Percentiles rank a stretch among this genome's conserved stretches.
phyloP scores from a whole-genome alignment of 2,329 filamentous ascomycete species.

The Fusarium abutilonis region DNA sequence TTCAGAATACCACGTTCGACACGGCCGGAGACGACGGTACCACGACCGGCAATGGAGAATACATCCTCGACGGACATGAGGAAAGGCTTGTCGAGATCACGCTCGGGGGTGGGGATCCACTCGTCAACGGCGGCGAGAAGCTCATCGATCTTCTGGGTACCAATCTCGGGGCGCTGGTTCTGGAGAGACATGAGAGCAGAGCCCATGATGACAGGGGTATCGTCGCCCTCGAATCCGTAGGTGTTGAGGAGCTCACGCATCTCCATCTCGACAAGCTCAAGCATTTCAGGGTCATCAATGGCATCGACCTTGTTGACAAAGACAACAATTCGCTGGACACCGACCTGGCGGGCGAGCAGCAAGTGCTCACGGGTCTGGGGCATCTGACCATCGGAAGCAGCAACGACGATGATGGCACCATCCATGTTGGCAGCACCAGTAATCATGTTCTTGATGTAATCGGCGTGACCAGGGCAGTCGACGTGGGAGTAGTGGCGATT shows the following conservation, averaged over 20 bases:
- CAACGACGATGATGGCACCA: conserved; percentile 97
- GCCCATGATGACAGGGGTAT: conserved; percentile 96
- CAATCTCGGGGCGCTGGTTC: conserved; percentile 86
- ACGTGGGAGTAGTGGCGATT: conserved; percentile 98
- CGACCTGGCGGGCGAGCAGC: conserved; percentile 96
- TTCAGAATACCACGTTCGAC: conserved; percentile 95
- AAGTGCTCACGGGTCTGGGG: conserved; percentile 99
- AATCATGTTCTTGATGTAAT: conserved; percentile 99
- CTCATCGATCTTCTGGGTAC: conserved; percentile 87
- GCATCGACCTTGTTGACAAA: conserved; percentile 99
- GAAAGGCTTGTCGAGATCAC: conserved; percentile 98
- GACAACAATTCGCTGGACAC: conserved; percentile 97
- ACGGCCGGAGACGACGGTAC: conserved; percentile 95
- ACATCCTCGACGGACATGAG: conserved; percentile 97
- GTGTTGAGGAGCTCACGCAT: conserved; percentile 95
- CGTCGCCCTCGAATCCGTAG: conserved; percentile 98
- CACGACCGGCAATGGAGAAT: conserved; percentile 90
- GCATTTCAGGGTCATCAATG: conserved; percentile 97
- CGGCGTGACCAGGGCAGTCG: conserved; percentile 99
- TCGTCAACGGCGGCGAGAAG: conserved; percentile 88
- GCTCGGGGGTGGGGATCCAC: conserved; percentile 96
- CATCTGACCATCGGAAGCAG: conserved; percentile 99
- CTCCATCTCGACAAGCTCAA: conserved; percentile 99
- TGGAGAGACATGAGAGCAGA: conserved; percentile 96
- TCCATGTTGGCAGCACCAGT: conserved; percentile 99